Evolutionary conservation across 2,329 filamentous ascomycete genomes (phyloP).

Genomic region (Aspergillus fischeri): DNA sequence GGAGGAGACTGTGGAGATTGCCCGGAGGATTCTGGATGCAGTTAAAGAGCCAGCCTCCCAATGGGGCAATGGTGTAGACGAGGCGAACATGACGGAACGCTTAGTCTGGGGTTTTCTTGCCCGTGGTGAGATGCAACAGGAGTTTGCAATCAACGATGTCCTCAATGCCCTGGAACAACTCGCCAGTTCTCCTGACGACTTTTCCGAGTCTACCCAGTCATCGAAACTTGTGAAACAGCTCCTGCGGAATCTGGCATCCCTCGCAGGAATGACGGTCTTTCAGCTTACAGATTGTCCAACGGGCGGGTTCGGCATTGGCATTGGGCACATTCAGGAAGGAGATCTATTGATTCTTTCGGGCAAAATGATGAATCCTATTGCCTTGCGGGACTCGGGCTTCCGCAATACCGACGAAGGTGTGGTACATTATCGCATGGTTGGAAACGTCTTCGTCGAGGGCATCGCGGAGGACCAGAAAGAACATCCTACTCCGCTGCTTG

Average conservation of each 20-base stretch:
- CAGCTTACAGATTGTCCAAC: not conserved
- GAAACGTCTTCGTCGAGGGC: conserved; percentile 5
- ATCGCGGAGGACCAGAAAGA: conserved; percentile 4
- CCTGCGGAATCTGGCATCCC: not conserved
- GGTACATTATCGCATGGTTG: conserved; percentile 2
- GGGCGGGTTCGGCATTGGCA: conserved; percentile 2
- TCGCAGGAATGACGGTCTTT: not conserved
- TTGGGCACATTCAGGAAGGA: conserved; percentile 1
- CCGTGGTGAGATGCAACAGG: not conserved
- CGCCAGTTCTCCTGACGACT: not conserved
- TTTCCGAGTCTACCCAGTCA: not conserved
- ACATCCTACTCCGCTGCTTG: not conserved
- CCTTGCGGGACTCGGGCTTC: not conserved
- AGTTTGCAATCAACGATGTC: not conserved
- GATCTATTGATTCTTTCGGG: conserved; percentile 4
- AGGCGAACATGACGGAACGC: not conserved
- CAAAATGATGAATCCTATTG: conserved; percentile 3
- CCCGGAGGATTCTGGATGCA: not conserved
- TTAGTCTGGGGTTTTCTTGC: conserved; percentile 1
- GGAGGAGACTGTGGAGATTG: not conserved
- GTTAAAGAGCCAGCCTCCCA: not conserved
- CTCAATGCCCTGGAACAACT: not conserved
- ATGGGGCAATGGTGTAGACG: not conserved
- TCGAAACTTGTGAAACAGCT: not conserved
- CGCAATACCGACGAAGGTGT: not conserved